Evolutionary conservation across 2,329 filamentous ascomycete genomes (phyloP).

Genomic region (Penicillium brevicompactum): DNA sequence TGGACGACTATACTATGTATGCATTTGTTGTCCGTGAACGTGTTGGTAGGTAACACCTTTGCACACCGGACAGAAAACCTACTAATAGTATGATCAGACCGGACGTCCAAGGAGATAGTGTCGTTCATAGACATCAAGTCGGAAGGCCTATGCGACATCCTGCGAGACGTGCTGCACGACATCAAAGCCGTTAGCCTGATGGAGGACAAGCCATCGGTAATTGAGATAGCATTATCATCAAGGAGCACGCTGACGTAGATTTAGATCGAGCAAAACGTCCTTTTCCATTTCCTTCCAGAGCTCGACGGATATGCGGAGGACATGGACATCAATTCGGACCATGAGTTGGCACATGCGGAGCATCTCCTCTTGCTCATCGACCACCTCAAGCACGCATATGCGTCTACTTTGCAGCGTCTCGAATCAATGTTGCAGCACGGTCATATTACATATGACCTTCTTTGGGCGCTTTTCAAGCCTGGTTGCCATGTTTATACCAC

Average conservation of each 20-base stretch:
- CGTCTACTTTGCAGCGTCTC: conserved; percentile 25
- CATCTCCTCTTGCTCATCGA: conserved; percentile 29
- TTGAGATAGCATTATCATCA: conserved; percentile 16
- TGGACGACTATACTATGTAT: conserved; percentile 26
- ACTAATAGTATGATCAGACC: conserved; percentile 25
- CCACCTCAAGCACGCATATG: conserved; percentile 28
- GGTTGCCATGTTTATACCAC: conserved; percentile 31
- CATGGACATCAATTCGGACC: conserved; percentile 9
- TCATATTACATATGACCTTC: conserved; percentile 40
- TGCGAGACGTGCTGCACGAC: conserved; percentile 32
- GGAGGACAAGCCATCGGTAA: conserved; percentile 35
- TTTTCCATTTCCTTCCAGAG: conserved; percentile 28
- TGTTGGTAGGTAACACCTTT: conserved; percentile 22
- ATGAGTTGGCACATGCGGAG: conserved; percentile 2
- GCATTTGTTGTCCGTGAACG: conserved; percentile 27
- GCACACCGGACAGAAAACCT: conserved; percentile 7
- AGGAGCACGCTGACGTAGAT: conserved; percentile 11
- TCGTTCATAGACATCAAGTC: conserved; percentile 35
- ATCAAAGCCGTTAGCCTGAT: conserved; percentile 33
- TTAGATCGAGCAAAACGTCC: conserved; percentile 24
- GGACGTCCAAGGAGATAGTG: conserved; percentile 23
- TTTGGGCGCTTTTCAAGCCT: conserved; percentile 40
- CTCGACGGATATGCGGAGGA: conserved; percentile 18
- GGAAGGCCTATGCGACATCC: conserved; percentile 30
- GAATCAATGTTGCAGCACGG: conserved; percentile 28